phyloP scores from a whole-genome alignment of 176 grass and related monocot species.

The Eleusine coracana region DNA sequence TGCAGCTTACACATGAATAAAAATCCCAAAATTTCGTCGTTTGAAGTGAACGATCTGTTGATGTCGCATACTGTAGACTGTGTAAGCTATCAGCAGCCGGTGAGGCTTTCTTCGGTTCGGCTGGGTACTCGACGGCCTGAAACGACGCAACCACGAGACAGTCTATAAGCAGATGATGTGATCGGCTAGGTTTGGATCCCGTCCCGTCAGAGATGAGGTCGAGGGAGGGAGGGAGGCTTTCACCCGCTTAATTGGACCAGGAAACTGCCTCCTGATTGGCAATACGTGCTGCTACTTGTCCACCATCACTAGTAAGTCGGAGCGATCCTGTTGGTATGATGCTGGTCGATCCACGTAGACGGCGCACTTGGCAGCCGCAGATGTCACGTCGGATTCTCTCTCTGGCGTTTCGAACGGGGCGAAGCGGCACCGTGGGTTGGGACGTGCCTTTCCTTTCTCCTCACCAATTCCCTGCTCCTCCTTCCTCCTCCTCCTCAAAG shows the following conservation, averaged over 20 bases:
- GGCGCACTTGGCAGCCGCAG: neutral
- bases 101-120: too few species aligned
- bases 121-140: neutral
- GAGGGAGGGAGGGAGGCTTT: neutral
- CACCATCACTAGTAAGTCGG: too few species aligned
- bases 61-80: too few species aligned
- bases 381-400: neutral
- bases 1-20: too few species aligned
- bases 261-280: neutral
- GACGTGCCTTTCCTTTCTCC: neutral
- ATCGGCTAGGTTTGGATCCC: conserved; percentile 7
- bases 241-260: neutral
- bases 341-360: neutral
- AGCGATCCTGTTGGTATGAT: neutral
- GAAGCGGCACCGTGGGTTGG: neutral
- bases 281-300: neutral
- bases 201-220: neutral
- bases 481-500: neutral
- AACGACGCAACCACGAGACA: neutral
- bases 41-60: too few species aligned
- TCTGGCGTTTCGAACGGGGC: neutral
- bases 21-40: too few species aligned
- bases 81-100: too few species aligned
- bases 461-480: neutral
- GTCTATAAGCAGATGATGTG: neutral